phyloP scores from a whole-genome alignment of 2,329 filamentous ascomycete genomes.

The Pestalotiopsis sp. region DNA sequence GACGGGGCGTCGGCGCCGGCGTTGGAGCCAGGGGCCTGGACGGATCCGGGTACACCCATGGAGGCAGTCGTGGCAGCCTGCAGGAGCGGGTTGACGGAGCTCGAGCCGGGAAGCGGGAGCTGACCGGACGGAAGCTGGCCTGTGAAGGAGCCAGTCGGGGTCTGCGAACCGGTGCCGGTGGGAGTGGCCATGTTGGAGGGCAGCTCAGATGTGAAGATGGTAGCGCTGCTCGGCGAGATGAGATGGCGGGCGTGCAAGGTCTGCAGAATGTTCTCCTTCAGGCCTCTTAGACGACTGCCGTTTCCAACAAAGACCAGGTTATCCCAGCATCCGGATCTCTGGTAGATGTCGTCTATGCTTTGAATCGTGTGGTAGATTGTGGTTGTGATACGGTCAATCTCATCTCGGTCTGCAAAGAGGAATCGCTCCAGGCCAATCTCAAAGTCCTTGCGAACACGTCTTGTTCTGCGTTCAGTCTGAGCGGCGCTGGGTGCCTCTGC shows the following conservation, averaged over 20 bases:
- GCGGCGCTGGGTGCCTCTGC: slow-evolving; percentile 30
- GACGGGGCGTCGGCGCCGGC: slow-evolving; percentile 43
- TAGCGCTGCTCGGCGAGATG: slow-evolving; percentile 88
- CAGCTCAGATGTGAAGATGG: slow-evolving; percentile 96
- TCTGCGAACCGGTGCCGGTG: slow-evolving; percentile 86
- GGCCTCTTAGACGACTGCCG: slow-evolving; percentile 72
- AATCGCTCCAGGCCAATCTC: slow-evolving; percentile 80
- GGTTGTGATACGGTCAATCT: slow-evolving; percentile 82
- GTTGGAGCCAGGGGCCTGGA: slow-evolving; percentile 43
- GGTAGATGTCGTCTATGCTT: slow-evolving; percentile 80
- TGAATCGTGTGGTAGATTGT: slow-evolving; percentile 84
- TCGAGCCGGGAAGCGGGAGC: slow-evolving; percentile 31
- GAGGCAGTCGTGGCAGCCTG: slow-evolving; percentile 84
- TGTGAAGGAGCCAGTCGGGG: slow-evolving; percentile 69
- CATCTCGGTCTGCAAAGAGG: slow-evolving; percentile 66
- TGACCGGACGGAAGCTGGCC: slow-evolving; percentile 47
- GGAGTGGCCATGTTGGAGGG: slow-evolving; percentile 93
- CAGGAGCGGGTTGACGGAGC: slow-evolving; percentile 81
- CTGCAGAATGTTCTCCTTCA: slow-evolving; percentile 85
- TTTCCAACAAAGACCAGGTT: slow-evolving; percentile 90
- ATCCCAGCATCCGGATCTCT: slow-evolving; percentile 88
- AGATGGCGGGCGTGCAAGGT: slow-evolving; percentile 82
- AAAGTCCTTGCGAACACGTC: slow-evolving; percentile 65
- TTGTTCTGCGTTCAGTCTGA: slow-evolving; percentile 49
- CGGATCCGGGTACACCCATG: slow-evolving; percentile 42